These are phyloP conservation scores for Astrothelium subdiscretum DNA, from an alignment of 495 filamentous ascomycete species.

Conservation along the genomic window DNA sequence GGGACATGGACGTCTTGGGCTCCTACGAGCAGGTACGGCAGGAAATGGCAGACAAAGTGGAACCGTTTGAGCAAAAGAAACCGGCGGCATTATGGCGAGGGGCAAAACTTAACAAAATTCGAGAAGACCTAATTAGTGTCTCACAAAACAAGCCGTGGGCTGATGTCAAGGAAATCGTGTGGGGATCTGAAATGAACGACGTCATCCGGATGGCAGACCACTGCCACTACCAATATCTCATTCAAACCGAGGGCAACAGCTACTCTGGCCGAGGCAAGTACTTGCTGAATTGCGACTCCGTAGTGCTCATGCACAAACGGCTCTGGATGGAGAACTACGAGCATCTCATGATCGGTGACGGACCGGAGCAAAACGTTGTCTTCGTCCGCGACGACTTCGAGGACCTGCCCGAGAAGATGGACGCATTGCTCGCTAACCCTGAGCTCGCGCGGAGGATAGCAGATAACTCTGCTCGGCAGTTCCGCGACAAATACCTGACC, in stretches of 20 bases:
- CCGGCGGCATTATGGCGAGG: constrained; percentile 22
- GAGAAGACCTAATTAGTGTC: constrained; percentile 37
- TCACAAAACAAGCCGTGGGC: constrained; percentile 39
- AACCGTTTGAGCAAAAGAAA: constrained; percentile 13
- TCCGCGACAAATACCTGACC: constrained; percentile 24
- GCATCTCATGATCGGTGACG: constrained; percentile 17
- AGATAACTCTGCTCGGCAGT: constrained; percentile 13
- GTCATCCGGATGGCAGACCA: constrained; percentile 15
- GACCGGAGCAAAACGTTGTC: constrained; percentile 20
- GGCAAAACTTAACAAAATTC: constrained; percentile 29
- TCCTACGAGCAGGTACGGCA: constrained; percentile 24
- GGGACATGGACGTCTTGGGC: constrained; percentile 23
- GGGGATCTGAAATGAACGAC: constrained; percentile 24
- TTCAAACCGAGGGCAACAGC: constrained; percentile 20
- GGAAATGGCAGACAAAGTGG: constrained; percentile 29
- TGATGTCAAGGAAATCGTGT: constrained; percentile 39
- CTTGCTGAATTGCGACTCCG: constrained; percentile 21
- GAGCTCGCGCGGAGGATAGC: constrained; percentile 13
- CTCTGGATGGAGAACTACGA: constrained; percentile 16
- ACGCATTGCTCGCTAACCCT: constrained; percentile 7
- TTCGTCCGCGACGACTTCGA: constrained; percentile 18
- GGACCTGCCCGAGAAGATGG: constrained; percentile 17
- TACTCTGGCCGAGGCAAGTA: constrained; percentile 24
- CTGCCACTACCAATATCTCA: constrained; percentile 20
- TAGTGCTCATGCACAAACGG: constrained; percentile 16